These are phyloP conservation scores for Colletotrichum cuscutae DNA, from an alignment of 2,329 filamentous ascomycete genomes.

Conservation along the genomic window DNA sequence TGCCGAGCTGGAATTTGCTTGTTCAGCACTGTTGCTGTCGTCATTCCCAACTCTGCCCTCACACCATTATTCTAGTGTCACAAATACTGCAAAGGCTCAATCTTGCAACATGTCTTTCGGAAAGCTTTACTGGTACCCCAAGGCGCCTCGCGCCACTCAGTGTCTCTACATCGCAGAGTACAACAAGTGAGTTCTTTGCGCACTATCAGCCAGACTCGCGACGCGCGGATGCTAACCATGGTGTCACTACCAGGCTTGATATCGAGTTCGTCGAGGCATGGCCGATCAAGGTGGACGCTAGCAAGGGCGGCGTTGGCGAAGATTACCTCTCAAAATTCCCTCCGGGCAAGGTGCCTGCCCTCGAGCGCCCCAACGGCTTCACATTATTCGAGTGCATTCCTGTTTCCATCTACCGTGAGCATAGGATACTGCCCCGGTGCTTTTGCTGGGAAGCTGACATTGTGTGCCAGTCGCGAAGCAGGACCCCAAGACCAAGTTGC, in stretches of 20 bases:
- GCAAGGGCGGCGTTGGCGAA: constrained; percentile 24
- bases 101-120: constrained; percentile 15
- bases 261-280: constrained; percentile 24
- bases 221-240: not conserved
- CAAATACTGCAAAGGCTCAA: too few relatives aligned
- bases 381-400: constrained; percentile 19
- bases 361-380: constrained; percentile 20
- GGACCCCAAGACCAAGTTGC: constrained; percentile 19
- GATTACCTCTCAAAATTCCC: constrained; percentile 20
- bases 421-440: not conserved
- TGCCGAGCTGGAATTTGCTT: not conserved
- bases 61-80: not conserved
- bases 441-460: not conserved
- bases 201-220: accelerated
- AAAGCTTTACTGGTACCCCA: constrained; percentile 25
- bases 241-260: not conserved
- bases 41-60: too few relatives aligned
- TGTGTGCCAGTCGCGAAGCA: constrained; percentile 13
- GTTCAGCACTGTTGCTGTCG: not conserved
- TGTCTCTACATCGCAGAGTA: constrained; percentile 26
- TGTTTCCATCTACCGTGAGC: constrained; percentile 18
- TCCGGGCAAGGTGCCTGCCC: constrained; percentile 17
- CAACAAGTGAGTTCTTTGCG: constrained; percentile 5
- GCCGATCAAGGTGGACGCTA: constrained; percentile 26
- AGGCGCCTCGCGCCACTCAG: constrained; percentile 26